Evolutionary conservation across 176 grass and related monocot genomes (phyloP), one percentile per base, ranked within the genome.

Genomic region (Lolium rigidum): DNA sequence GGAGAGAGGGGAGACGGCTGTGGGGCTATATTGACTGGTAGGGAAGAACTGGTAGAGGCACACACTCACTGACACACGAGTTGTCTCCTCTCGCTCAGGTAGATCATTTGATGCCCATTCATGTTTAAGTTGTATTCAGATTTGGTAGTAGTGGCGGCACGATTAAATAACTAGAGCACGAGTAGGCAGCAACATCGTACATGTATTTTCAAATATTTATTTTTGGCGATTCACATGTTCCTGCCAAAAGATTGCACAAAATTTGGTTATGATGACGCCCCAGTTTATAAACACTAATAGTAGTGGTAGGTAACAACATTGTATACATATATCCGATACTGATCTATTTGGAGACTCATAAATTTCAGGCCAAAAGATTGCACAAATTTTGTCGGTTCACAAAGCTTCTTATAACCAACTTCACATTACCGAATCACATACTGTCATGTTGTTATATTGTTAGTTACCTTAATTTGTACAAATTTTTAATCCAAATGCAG

Each of bases 1-100:
- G 81, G 77, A 80, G 51, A 84, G 89, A 84, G 74, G 39, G 26
- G 46, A 39, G 77, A 76, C 22, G 59, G 11, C 21, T 41, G 48
- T 26, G 38, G 48, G 39, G 39, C n/a, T n/a, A n/a, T 85, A 77
- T 77, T 85, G 89, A 85, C 82, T 17, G 62, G 22, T 26, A 60
- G 68, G 82, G 22, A 17, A 5, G 69, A 81, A 77, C 44, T 81
- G 86, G 70, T 77, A 88, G 43, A 55, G 41, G 69, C 89, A 91
- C 85, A 25, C 89, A 84, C 41, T 3, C 31, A 35, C 31, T 35
- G 31, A 35, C 41, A 7, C 81, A 25, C 89, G 17, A n/a, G 61
- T 39, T 9, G 22, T 79, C 5, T 24, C 54, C n/a, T n/a, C n/a
- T n/a, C n/a, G n/a, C n/a, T n/a, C n/a, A 7, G 85, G 48, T 76